These are phyloP conservation scores for Ceratobasidium sp. DNA, from an alignment of 1,284 basidiomycete species.

Conservation along the genomic window DNA sequence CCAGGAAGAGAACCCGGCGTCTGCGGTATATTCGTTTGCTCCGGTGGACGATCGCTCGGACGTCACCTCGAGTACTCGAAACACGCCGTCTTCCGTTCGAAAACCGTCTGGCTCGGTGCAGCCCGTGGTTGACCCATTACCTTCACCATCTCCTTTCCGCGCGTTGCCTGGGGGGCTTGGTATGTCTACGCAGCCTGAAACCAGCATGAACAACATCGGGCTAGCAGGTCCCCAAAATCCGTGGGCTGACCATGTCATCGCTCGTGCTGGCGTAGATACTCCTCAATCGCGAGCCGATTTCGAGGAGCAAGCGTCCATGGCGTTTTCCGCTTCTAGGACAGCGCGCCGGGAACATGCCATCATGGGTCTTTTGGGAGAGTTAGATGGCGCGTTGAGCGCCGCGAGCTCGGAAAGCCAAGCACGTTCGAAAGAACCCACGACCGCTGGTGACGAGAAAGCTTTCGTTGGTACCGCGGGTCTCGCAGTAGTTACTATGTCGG, in stretches of 20 bases:
- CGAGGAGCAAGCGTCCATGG: not conserved
- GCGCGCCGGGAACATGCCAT: not conserved
- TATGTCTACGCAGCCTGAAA: too few species aligned
- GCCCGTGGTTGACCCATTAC: not conserved
- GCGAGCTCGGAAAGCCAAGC: too few species aligned
- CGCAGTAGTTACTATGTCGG: too few species aligned
- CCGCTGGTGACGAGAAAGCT: too few species aligned
- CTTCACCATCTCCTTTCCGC: conserved; percentile 4
- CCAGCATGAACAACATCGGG: not conserved
- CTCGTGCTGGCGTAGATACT: not conserved
- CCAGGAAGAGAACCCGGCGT: not conserved
- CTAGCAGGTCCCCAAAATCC: not conserved
- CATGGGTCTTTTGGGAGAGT: conserved; percentile 4
- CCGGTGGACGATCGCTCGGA: conserved; percentile 31
- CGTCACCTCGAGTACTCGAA: conserved; percentile 20
- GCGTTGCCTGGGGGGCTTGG: not conserved
- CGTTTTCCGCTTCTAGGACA: not conserved
- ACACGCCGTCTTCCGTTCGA: conserved; percentile 4
- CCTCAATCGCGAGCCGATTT: not conserved
- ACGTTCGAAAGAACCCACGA: too few species aligned
- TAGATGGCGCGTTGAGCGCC: not conserved
- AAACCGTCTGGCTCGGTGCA: not conserved
- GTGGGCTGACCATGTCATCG: not conserved
- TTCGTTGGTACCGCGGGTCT: too few species aligned
- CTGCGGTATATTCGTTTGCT: conserved; percentile 1